A percentile compares a stretch with the other conserved stretches of the same genome.
Conservation (phyloP, 192 early-diverging fungal genomes). For the Gamsiella multidivaricata region DNA sequence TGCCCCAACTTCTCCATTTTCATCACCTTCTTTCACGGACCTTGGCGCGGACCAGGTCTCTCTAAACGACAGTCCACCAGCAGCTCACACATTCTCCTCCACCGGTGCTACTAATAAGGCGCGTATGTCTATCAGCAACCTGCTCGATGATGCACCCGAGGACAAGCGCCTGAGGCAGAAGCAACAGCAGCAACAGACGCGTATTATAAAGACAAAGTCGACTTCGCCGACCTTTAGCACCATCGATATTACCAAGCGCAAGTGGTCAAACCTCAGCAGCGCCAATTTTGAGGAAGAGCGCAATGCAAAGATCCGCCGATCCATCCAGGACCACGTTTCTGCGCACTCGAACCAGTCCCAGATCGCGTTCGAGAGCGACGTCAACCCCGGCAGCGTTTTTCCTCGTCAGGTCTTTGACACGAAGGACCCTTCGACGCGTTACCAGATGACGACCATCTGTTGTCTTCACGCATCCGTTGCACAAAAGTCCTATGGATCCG, state of each 20-base stretch:
- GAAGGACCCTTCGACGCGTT: slow-evolving; percentile 30
- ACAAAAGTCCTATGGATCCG: slow-evolving; percentile 94
- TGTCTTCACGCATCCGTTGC: slow-evolving; percentile 86
- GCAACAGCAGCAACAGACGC: slow-evolving; percentile 16
- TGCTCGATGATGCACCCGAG: slow-evolving; percentile 28
- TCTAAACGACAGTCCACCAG: slow-evolving; percentile 10
- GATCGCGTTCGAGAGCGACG: slow-evolving; percentile 1
- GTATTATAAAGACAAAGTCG: slow-evolving; percentile 10
- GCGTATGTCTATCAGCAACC: slow-evolving; percentile 47
- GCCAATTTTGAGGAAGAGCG: slow-evolving; percentile 52
- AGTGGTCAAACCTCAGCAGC: slow-evolving; percentile 51
- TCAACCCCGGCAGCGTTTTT: slow-evolving; percentile 1
- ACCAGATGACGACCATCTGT: slow-evolving; percentile 77
- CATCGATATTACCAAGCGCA: slow-evolving; percentile 46
- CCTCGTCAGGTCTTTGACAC: slow-evolving; percentile 32
- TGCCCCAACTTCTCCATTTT: slow-evolving; percentile 18
- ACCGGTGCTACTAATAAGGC: slow-evolving; percentile 25
- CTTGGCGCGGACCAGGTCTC: not conserved
- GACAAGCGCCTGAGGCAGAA: slow-evolving; percentile 6
- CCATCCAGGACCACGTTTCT: slow-evolving; percentile 55
- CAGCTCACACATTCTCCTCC: slow-evolving; percentile 3
- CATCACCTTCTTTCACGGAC: slow-evolving; percentile 4
- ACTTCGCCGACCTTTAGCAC: slow-evolving; percentile 19
- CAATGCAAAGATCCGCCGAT: slow-evolving; percentile 58
- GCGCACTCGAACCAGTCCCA: slow-evolving; percentile 23